Percentiles rank a stretch among this genome's conserved stretches.
These are phyloP conservation scores for Fusarium phyllophilum DNA, from an alignment of 2,329 filamentous ascomycete genomes.

Conservation along the genomic window DNA sequence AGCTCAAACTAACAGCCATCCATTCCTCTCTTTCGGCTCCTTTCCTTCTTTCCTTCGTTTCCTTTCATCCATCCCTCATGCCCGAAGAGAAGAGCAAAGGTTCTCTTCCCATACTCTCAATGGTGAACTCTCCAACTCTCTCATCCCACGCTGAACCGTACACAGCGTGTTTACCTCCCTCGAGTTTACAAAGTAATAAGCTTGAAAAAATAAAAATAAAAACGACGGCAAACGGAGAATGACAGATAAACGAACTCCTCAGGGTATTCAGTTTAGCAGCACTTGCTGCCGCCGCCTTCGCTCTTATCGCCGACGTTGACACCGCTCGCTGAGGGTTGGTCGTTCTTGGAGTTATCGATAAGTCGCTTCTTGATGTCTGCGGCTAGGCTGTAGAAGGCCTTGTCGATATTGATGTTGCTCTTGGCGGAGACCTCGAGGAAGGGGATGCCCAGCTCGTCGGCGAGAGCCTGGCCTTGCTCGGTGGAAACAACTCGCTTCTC, in stretches of 20 bases:
- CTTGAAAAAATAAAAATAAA: constrained; percentile 40
- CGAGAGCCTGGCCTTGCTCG: constrained; percentile 91
- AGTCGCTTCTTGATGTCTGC: constrained; percentile 98
- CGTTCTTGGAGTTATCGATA: constrained; percentile 88
- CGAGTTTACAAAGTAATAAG: constrained; percentile 41
- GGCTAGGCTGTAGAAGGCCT: constrained; percentile 95
- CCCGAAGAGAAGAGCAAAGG: background rate
- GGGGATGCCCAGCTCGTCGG: constrained; percentile 94
- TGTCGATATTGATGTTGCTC: constrained; percentile 99
- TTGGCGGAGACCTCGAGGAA: constrained; percentile 99
- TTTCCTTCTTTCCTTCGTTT: constrained; percentile 21
- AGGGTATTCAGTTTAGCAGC: constrained; percentile 68
- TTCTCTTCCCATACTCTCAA: constrained; percentile 22
- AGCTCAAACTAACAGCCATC: constrained; percentile 28
- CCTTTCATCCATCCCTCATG: constrained; percentile 8
- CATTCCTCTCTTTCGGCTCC: constrained; percentile 29
- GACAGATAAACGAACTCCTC: constrained; percentile 31
- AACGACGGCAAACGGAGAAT: constrained; percentile 37
- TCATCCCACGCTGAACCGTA: constrained; percentile 23
- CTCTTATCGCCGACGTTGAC: constrained; percentile 76
- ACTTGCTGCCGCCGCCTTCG: constrained; percentile 72
- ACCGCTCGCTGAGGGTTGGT: constrained; percentile 67
- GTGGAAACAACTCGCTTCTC: constrained; percentile 96
- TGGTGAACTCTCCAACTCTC: constrained; percentile 32
- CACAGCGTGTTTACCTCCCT: constrained; percentile 18